Percentiles rank a stretch among this genome's conserved stretches.
These are phyloP conservation scores for Talaromyces borbonicus DNA, from an alignment of 495 filamentous ascomycete genomes.

Conservation along the genomic window DNA sequence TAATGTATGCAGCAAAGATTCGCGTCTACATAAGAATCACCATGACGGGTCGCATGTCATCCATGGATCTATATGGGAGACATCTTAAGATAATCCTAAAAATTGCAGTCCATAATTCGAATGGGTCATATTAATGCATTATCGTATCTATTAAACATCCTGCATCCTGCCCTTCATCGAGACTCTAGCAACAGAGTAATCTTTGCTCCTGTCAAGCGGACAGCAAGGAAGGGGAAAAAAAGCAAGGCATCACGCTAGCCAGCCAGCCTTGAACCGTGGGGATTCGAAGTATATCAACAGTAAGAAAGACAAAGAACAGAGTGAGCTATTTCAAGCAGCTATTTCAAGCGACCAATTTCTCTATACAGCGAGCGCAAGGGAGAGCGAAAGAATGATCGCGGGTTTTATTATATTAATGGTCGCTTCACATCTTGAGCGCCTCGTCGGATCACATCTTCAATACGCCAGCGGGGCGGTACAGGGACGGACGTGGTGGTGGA, in stretches of 20 bases:
- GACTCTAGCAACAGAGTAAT: not conserved
- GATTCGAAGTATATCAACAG: not conserved
- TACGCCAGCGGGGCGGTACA: slow-evolving; percentile 65
- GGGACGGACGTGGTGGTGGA: slow-evolving; percentile 24
- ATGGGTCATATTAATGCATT: slow-evolving; percentile 4
- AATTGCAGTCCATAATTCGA: not conserved
- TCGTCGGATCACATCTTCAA: slow-evolving; percentile 68
- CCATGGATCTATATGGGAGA: not conserved
- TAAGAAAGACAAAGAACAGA: not conserved
- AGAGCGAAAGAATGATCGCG: too few species aligned
- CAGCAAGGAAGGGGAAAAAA: not conserved
- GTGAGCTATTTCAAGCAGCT: too few species aligned
- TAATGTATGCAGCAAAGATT: too few species aligned
- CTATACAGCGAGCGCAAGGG: not conserved
- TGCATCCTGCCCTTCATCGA: not conserved
- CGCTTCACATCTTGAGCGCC: slow-evolving; percentile 73
- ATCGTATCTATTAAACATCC: not conserved
- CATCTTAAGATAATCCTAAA: not conserved
- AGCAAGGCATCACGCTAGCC: slow-evolving; percentile 2
- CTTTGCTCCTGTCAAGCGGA: not conserved
- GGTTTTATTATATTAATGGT: slow-evolving; percentile 31
- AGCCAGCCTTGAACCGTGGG: slow-evolving; percentile 1
- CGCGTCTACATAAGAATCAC: too few species aligned
- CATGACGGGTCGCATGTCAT: too few species aligned
- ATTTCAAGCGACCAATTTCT: not conserved